Evolutionary conservation across 768 basidiomycete genomes (phyloP), one percentile per base, ranked within the genome.

Genomic region (Boletus rubescentipes): DNA sequence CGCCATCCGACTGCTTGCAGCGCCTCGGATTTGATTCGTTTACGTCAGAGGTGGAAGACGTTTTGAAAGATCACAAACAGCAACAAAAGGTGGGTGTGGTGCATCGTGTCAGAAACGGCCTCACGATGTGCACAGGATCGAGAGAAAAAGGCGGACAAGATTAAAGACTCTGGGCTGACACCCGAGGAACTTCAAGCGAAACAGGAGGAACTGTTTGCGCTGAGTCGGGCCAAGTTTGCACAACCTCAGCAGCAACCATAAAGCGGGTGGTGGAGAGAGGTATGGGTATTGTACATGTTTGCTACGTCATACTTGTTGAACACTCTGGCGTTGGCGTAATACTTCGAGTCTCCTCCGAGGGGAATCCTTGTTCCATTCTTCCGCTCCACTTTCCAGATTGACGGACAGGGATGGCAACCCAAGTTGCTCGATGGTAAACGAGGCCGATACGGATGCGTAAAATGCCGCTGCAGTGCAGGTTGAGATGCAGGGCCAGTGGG

Each of bases 21-120:
- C 84, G 87, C 36, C 83, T 98, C 20, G 97, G 95, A 20, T 98
- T 97, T 64, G 93, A 97, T 59, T 81, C 85, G 32, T 97, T 96
- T 69, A 89, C 90, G 15, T 72, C 85, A 5, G 94, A 98, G 65
- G 91, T 97, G 0, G 87, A 95, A 67, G 91, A 91, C 63, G 93
- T 96, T 8, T 75, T 97, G 59, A 92, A 94, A 70, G 96, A 97
- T 61, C 94, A 97, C 74, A 98, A 98, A 66, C 91, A 96, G 65
- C 89, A 93, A 59, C 87, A 89, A 71, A 98, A 96, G 82, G 96
- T 91, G 52, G 39, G 80, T 63, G 26, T 16, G 18, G 34, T 41
- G 36, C 51, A 34, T 32, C 30, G 44, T 26, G 45, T 35, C 21
- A 9, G 21, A 32, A n/a, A 26, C 26, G 20, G 44, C 21, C 53